Conservation (phyloP, 306 rosid genomes). For the Adenanthera pavonina region DNA sequence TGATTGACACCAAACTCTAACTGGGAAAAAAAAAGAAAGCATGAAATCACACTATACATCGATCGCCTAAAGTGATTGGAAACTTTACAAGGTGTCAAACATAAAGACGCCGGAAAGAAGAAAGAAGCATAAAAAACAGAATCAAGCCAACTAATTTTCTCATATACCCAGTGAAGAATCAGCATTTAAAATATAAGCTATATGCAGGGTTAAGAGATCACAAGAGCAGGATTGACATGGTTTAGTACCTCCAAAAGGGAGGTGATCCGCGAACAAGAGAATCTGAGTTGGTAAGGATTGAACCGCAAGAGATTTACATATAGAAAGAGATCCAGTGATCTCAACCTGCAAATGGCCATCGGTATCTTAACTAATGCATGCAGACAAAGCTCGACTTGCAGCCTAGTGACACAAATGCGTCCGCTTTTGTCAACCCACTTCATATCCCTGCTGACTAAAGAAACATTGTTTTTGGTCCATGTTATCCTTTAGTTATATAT, state of each 20-base stretch:
- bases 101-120: constrained; percentile 5
- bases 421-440: not conserved
- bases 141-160: constrained; percentile 7
- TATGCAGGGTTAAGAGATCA: constrained; percentile 20
- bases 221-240: not conserved
- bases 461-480: not conserved
- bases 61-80: not conserved
- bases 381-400: not conserved
- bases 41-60: not conserved
- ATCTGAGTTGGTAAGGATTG: constrained; percentile 46
- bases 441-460: not conserved
- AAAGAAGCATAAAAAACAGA: not conserved
- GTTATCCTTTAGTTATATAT: too few relatives aligned
- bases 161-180: constrained; percentile 41
- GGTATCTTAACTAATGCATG: constrained; percentile 5
- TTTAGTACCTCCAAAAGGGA: constrained; percentile 48
- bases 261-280: constrained; percentile 53
- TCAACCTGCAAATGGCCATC: constrained; percentile 64
- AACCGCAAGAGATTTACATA: constrained; percentile 35
- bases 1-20: not conserved
- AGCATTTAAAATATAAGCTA: not conserved
- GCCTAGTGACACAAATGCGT: not conserved
- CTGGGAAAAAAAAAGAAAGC: not conserved
- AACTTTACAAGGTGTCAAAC: constrained; percentile 8
- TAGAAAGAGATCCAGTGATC: constrained; percentile 52